These are phyloP conservation scores for Ceratobasidium theobromae DNA, from an alignment of 1,284 basidiomycete species.

Conservation along the genomic window DNA sequence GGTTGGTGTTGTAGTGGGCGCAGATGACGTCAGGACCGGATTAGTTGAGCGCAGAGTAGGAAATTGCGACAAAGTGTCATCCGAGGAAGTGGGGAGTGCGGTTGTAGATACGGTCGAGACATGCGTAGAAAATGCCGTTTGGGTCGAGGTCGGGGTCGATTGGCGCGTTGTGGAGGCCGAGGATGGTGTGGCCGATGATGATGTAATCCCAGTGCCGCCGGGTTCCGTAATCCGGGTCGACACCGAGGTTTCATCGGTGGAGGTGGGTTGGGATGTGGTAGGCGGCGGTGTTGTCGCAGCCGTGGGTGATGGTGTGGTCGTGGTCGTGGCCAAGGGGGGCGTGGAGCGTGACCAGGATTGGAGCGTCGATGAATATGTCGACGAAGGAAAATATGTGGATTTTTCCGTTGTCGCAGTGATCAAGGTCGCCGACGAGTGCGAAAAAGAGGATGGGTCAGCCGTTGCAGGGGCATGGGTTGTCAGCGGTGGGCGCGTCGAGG, in stretches of 20 bases:
- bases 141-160: constrained; percentile 27
- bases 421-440: too few species aligned
- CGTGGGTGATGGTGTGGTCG: not conserved
- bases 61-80: constrained; percentile 34
- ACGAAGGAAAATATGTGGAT: too few species aligned
- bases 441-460: not conserved
- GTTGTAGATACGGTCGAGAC: too few species aligned
- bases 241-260: constrained; percentile 34
- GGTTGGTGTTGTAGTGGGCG: not conserved
- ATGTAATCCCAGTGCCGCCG: constrained; percentile 13
- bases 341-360: too few species aligned
- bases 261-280: constrained; percentile 35
- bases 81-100: too few species aligned
- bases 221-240: constrained; percentile 24
- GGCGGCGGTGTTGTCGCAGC: too few species aligned
- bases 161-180: constrained; percentile 14
- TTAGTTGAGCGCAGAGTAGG: constrained; percentile 36
- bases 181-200: constrained; percentile 32
- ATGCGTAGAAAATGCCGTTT: constrained; percentile 37
- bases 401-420: not conserved
- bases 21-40: constrained; percentile 35
- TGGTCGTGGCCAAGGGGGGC: not conserved
- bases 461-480: not conserved
- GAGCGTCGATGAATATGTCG: too few species aligned
- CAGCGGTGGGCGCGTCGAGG: not conserved